Evolutionary conservation across 306 rosid genomes (phyloP), one percentile per base, ranked within the genome.

Genomic region (Hippophae rhamnoides): DNA sequence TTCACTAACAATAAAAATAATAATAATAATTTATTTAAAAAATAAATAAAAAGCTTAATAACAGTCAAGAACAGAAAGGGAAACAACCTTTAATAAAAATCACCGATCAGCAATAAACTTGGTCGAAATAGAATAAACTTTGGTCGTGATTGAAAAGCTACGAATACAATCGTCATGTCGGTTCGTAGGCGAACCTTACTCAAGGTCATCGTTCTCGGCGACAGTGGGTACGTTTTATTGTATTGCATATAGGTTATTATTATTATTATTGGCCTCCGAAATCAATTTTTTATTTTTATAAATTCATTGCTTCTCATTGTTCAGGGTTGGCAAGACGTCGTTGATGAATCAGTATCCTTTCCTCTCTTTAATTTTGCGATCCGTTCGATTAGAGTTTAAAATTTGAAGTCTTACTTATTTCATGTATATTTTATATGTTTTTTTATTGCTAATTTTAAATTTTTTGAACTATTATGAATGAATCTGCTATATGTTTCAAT

Each of bases 191-290:
- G 98, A 73, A 84, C 89, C 70, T 81, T 90, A 92, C 96, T 90
- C 66, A 90, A 90, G 87, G 98, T 90, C 81, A 90, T 90, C 81
- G 98, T 85, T 49, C 96, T 90, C 62, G 98, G 96, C 67, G 98
- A 90, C 60, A 87, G 98, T 53, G 96, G 98, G 98, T 90, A 74
- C 51, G 74, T 63, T 25, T 56, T 50, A 67, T 62, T 73, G 73
- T 74, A 79, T 79, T 76, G 49, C 53, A 9, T 54, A 25, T 45
- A 5, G 49, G 3, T 10, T 31, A 43, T 11, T 25, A 8, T 44
- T 7, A 56, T 56, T 1, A 62, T 6, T 9, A 2, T 13, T 7
- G 41, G 42, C 13, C 38, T 8, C 5, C 31, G 3, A 10, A 10
- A n/a, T 14, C 6, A 12, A 5, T 31, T 40, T 41, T n/a, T 10